Evolutionary conservation across 2,329 filamentous ascomycete genomes (phyloP), one percentile per base, ranked within the genome.

Genomic region (Hypoxylon sp.): DNA sequence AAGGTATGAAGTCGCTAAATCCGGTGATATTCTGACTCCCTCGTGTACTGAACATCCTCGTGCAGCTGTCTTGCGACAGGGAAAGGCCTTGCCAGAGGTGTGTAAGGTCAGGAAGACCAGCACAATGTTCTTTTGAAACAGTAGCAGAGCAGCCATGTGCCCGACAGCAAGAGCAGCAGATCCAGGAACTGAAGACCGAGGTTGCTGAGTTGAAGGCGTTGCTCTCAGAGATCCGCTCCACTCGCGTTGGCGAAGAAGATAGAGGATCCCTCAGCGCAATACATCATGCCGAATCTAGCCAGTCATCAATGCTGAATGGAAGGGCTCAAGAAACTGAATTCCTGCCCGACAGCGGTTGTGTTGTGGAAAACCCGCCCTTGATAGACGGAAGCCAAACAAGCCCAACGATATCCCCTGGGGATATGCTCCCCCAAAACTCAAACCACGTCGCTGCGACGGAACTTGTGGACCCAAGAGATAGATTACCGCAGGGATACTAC

Each of bases 71-170:
- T 8, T 72, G 71, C 49, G 68, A 71, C 20, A 66, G 71, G 16
- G 58, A 61, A 14, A 28, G 66, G 8, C 71, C 71, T 28, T 72
- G 71, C 49, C 65, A 70, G 30, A 64, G 71, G 49, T 72, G 71
- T 45, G 28, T 68, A 30, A 71, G 54, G 52, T 51, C 66, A 14
- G 70, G 70, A 24, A 64, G 59, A 32, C 56, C 62, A 12, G 42
- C 54, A 42, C 45, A 56, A 28, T 72, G 71, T 45, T 64, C 62
- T 9, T 72, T 67, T 26, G 68, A 69, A 26, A 30, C 59, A 12
- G 24, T 54, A 16, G n/a, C 48, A 11, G 57, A 56, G 18, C 51
- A 36, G 16, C 51, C 54, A 7, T 24, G 51, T 4, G 22, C 36
- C 8, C 58, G 16, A 22, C 54, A 49, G 11, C 66, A 64, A 28